A percentile compares a stretch with the other conserved stretches of the same genome.
Conservation (phyloP, 768 basidiomycete genomes). For the Boletus coccyginus region DNA sequence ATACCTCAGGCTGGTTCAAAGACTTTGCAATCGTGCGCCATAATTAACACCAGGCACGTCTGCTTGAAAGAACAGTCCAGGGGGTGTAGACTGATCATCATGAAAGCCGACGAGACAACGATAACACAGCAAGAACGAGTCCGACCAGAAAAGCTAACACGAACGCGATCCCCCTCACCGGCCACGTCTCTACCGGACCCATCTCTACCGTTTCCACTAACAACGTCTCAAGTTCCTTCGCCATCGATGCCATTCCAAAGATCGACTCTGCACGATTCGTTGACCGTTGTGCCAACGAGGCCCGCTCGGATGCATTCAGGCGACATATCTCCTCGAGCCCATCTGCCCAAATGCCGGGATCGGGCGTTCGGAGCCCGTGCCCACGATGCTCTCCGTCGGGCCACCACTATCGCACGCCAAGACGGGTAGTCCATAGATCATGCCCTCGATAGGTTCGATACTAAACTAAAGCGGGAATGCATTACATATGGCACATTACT, state of each 20-base stretch:
- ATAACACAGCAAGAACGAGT: constrained; percentile 20
- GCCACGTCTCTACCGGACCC: constrained; percentile 40
- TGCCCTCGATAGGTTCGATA: constrained; percentile 93
- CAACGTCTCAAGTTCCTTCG: constrained; percentile 51
- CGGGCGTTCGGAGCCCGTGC: constrained; percentile 67
- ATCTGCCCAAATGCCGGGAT: constrained; percentile 64
- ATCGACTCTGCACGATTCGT: constrained; percentile 55
- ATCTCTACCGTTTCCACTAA: constrained; percentile 53
- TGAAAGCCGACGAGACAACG: constrained; percentile 12
- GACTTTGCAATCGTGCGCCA: constrained; percentile 51
- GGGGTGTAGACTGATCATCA: neutral
- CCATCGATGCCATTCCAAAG: constrained; percentile 82
- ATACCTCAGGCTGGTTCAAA: constrained; percentile 61
- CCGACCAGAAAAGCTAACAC: constrained; percentile 22
- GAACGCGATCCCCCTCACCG: constrained; percentile 17
- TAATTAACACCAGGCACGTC: constrained; percentile 5
- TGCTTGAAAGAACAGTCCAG: neutral
- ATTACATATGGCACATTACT: neutral
- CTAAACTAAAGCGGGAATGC: constrained; percentile 52
- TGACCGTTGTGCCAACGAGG: constrained; percentile 51
- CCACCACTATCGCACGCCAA: constrained; percentile 89
- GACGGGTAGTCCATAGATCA: constrained; percentile 89
- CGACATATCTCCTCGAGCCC: constrained; percentile 59
- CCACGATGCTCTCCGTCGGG: constrained; percentile 89
- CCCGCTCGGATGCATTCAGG: constrained; percentile 10